A percentile compares a stretch with the other conserved stretches of the same genome.
These are phyloP conservation scores for Russula brevipes DNA, from an alignment of 768 basidiomycete species.

Conservation along the genomic window DNA sequence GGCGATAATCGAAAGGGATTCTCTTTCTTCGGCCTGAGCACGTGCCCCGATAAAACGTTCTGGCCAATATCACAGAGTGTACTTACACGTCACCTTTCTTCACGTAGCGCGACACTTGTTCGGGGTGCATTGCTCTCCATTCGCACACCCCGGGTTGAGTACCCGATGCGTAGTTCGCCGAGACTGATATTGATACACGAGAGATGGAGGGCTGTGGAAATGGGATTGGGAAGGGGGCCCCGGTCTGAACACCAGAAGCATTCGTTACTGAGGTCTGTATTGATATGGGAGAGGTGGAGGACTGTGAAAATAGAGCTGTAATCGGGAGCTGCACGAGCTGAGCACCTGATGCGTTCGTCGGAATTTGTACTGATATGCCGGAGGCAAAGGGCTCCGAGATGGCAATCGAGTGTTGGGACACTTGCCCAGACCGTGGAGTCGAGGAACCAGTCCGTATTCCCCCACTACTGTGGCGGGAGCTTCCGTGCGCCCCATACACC, in stretches of 20 bases:
- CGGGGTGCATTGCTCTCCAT: slow-evolving; percentile 6
- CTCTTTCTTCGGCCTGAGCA: background rate
- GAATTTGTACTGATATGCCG: too few species aligned
- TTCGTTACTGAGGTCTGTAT: too few species aligned
- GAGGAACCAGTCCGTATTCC: too few species aligned
- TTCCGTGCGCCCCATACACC: background rate
- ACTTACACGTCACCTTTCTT: slow-evolving; percentile 10
- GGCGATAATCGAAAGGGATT: background rate
- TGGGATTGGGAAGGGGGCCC: too few species aligned
- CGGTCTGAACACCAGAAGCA: too few species aligned
- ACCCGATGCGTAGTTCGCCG: background rate
- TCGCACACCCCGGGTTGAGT: background rate
- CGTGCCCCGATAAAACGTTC: background rate
- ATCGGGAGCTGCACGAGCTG: too few species aligned
- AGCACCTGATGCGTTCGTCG: too few species aligned
- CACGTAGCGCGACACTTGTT: slow-evolving; percentile 11
- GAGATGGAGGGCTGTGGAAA: background rate
- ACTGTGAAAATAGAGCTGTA: too few species aligned
- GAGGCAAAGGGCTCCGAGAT: too few species aligned
- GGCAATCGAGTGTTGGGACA: too few species aligned
- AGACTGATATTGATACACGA: background rate
- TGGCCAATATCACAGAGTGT: background rate
- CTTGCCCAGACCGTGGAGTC: too few species aligned
- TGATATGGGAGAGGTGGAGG: too few species aligned
- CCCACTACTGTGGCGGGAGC: background rate